Conservation (phyloP, 2,329 filamentous ascomycete species). For the Botrytis medusae region DNA sequence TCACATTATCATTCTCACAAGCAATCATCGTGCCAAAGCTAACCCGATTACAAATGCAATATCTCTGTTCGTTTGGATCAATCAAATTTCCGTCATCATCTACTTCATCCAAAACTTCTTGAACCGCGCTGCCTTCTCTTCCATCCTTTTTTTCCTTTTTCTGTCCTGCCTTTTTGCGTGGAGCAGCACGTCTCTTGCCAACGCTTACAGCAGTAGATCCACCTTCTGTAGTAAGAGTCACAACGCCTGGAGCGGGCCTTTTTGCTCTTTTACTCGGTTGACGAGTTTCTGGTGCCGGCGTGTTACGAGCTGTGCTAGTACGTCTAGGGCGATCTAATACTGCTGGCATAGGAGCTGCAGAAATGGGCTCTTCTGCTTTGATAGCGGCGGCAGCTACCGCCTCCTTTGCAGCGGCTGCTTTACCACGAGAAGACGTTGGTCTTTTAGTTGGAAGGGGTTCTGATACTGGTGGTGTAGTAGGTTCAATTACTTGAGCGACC, state of each 20-base stretch:
- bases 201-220: conserved; percentile 58
- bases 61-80: conserved; percentile 72
- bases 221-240: conserved; percentile 50
- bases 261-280: conserved; percentile 60
- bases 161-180: conserved; percentile 60
- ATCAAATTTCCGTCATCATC: conserved; percentile 69
- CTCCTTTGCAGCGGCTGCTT: conserved; percentile 33
- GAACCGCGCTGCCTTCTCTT: conserved; percentile 47
- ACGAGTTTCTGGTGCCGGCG: conserved; percentile 45
- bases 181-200: conserved; percentile 68
- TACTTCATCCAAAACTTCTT: conserved; percentile 56
- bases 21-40: conserved; percentile 82
- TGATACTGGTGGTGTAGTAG: conserved; percentile 18
- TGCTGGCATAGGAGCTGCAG: conserved; percentile 25
- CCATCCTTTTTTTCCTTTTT: conserved; percentile 43
- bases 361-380: conserved; percentile 33
- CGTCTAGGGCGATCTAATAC: conserved; percentile 39
- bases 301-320: conserved; percentile 44
- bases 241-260: conserved; percentile 69
- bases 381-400: conserved; percentile 28
- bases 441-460: conserved; percentile 34
- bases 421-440: conserved; percentile 39
- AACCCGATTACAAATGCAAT: conserved; percentile 77
- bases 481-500: conserved; percentile 26
- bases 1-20: conserved; percentile 76